phyloP scores from a whole-genome alignment of 2,329 filamentous ascomycete genomes.

The Hymenoscyphus repandus region DNA sequence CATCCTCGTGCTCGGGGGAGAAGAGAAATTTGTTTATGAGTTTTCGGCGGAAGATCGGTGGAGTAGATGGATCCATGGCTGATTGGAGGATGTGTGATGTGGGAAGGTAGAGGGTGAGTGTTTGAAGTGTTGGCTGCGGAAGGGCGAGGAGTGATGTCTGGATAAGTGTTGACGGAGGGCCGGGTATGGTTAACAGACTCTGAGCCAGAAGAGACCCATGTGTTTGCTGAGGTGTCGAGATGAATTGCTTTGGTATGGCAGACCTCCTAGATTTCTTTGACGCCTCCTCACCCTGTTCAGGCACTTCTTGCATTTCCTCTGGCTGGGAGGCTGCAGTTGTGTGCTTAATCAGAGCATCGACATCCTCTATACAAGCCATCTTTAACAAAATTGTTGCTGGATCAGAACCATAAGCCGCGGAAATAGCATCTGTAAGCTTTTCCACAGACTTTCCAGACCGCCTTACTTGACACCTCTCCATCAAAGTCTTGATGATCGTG shows the following conservation, averaged over 20 bases:
- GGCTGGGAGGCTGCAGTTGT: constrained; percentile 30
- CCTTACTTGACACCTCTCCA: constrained; percentile 75
- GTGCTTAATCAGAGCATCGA: constrained; percentile 43
- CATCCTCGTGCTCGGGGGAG: constrained; percentile 7
- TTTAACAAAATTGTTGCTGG: constrained; percentile 35
- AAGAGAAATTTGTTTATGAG: constrained; percentile 56
- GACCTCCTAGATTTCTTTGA: constrained; percentile 1
- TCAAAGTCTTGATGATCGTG: constrained; percentile 72
- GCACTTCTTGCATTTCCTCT: constrained; percentile 25
- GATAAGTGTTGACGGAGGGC: constrained; percentile 62
- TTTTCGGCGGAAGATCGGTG: constrained; percentile 53
- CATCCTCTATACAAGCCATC: constrained; percentile 53
- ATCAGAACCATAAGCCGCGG: constrained; percentile 49
- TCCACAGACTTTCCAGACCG: constrained; percentile 44
- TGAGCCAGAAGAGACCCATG: constrained; percentile 82
- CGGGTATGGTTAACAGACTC: constrained; percentile 70
- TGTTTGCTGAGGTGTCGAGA: constrained; percentile 48
- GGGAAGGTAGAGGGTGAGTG: constrained; percentile 50
- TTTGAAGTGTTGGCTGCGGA: constrained; percentile 48
- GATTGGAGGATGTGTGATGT: constrained; percentile 60
- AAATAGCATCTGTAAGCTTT: constrained; percentile 49
- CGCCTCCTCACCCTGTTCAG: constrained; percentile 31
- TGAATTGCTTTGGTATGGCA: constrained; percentile 1
- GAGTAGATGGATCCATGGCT: constrained; percentile 50
- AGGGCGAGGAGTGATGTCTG: constrained; percentile 66